Percentiles rank a stretch among this genome's conserved stretches.
These are phyloP conservation scores for Lasiodiplodia hormozganensis DNA, from an alignment of 2,329 filamentous ascomycete genomes.

Conservation along the genomic window DNA sequence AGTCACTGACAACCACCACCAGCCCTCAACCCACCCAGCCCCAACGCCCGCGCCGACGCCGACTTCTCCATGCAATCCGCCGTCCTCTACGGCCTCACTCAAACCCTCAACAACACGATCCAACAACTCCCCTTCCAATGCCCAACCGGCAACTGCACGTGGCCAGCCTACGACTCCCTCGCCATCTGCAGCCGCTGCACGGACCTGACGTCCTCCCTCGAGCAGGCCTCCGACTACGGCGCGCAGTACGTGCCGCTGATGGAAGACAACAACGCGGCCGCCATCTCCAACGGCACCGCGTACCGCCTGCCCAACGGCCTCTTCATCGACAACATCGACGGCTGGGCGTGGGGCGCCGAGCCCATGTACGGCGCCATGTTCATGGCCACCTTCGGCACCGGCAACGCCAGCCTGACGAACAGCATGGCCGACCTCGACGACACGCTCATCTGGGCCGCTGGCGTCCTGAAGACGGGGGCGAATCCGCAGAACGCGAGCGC, in stretches of 20 bases:
- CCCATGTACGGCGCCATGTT: not conserved
- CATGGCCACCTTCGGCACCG: constrained; percentile 28
- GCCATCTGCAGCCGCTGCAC: constrained; percentile 27
- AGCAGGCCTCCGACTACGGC: not conserved
- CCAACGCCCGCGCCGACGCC: not conserved
- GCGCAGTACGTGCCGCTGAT: not conserved
- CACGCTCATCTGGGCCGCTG: constrained; percentile 28
- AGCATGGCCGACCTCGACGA: constrained; percentile 19
- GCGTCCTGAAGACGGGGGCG: not conserved
- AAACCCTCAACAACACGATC: not conserved
- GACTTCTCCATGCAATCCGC: constrained; percentile 32
- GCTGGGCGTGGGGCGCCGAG: not conserved
- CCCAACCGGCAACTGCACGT: constrained; percentile 31
- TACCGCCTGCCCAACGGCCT: constrained; percentile 29
- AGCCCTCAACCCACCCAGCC: not conserved
- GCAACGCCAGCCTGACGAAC: constrained; percentile 3
- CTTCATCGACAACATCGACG: constrained; percentile 29
- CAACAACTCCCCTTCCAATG: constrained; percentile 27
- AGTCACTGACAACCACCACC: not conserved
- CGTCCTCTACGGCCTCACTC: constrained; percentile 25
- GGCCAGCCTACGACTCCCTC: constrained; percentile 22
- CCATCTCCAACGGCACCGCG: not conserved
- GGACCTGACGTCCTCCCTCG: not conserved
- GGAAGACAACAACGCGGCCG: not conserved
- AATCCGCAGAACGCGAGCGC: not conserved